Base-by-base conservation (phyloP, 176 grass and related monocot species). In the Eleusine indica region DNA sequence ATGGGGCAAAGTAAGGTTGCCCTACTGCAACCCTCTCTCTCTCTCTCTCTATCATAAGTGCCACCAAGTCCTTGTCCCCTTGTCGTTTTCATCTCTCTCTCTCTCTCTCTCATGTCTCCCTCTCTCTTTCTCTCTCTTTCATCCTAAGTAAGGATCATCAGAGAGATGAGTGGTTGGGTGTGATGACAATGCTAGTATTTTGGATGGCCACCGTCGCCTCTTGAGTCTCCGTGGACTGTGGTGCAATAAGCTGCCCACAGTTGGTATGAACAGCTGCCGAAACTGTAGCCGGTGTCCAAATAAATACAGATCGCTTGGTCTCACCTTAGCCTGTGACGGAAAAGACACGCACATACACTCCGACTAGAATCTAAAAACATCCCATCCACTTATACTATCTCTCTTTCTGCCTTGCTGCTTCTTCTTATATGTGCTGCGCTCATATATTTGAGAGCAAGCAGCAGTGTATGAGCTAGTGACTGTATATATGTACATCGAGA, bases 231-330 rank as follows among this genome's bases (percentile, higher is more conserved):
- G 49, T 38, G 49, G 53, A 57, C 53, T 77, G 86, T 83, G 86
- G 56, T 69, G 81, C 83, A 82, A 73, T 90, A 78, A 82, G 56
- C 73, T 67, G 83, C 48, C 22, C 73, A 78, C 88, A 86, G 73
- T 90, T n/a, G 5, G 67, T 19, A 21, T 21, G 62, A 84, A 81
- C 83, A 86, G 79, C 86, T 8, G 6, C 38, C 2, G 56, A 19
- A 29, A 35, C 73, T 86, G 82, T 89, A 85, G 76, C 30, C 12
- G 39, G n/a, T 52, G 64, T n/a, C 88, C 60, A 90, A 78, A 90
- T 90, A 78, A 90, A 83, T 86, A 82, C 83, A 68, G 29, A 49
- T 85, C 82, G 83, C 65, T 89, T 71, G 79, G 74, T 80, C 76
- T 48, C 57, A 15, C 8, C 70, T 62, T 29, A 66, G 18, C 68